phyloP scores from a whole-genome alignment of 1,139 yeast genomes.

The Candida neerlandica region DNA sequence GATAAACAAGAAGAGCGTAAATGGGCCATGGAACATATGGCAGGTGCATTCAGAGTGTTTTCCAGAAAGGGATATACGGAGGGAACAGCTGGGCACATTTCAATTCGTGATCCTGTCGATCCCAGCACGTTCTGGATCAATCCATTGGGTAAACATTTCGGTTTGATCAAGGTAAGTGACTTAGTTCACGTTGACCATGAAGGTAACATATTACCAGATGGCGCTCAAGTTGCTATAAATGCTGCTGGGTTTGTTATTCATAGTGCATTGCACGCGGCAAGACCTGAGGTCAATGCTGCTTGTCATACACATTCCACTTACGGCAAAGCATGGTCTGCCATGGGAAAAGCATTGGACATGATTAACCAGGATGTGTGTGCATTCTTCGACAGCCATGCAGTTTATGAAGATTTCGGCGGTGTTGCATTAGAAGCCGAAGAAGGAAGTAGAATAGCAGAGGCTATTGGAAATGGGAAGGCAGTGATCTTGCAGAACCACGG shows the following conservation, averaged over 20 bases:
- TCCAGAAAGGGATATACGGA: constrained; percentile 75
- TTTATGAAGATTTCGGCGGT: constrained; percentile 74
- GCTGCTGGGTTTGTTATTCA: constrained; percentile 85
- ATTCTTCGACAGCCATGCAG: constrained; percentile 66
- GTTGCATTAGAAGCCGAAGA: constrained; percentile 77
- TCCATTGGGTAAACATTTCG: constrained; percentile 74
- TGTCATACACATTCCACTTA: constrained; percentile 77
- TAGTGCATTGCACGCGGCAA: constrained; percentile 71
- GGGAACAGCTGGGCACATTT: constrained; percentile 82
- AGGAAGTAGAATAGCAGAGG: constrained; percentile 66
- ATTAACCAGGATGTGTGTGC: constrained; percentile 76
- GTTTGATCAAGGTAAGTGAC: constrained; percentile 67
- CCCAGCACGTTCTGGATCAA: constrained; percentile 76
- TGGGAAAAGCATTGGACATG: constrained; percentile 76
- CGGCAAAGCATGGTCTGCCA: constrained; percentile 76
- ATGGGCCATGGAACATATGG: constrained; percentile 75
- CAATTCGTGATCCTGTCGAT: constrained; percentile 75
- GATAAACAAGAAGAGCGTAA: constrained; percentile 55
- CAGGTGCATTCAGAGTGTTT: constrained; percentile 79
- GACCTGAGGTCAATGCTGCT: constrained; percentile 82
- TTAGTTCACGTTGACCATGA: constrained; percentile 76
- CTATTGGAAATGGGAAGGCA: constrained; percentile 64
- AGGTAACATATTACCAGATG: constrained; percentile 68
- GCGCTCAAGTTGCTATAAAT: constrained; percentile 66
- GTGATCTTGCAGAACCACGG: constrained; percentile 80